These are phyloP conservation scores for Pholiota conissans DNA, from an alignment of 768 basidiomycete species.

Conservation along the genomic window DNA sequence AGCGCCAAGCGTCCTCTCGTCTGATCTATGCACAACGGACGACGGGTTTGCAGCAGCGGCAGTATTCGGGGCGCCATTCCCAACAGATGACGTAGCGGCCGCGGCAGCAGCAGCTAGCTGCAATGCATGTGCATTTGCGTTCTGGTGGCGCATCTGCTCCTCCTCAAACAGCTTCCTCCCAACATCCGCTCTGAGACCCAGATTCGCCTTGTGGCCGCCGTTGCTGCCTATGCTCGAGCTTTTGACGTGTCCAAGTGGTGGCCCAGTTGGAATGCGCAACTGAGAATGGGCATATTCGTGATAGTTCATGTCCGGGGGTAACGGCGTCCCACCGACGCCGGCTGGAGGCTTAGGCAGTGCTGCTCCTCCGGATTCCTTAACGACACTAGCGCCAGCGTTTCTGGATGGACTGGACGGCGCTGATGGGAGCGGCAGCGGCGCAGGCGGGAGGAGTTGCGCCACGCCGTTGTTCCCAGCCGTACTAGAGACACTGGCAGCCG, in stretches of 20 bases:
- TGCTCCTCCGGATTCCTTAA: neutral
- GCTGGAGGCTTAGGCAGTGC: neutral
- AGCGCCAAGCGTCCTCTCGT: conserved; percentile 35
- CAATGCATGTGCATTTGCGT: conserved; percentile 32
- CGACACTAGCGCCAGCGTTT: neutral
- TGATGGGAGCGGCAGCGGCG: conserved; percentile 21
- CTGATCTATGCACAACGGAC: conserved; percentile 6
- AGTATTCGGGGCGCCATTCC: neutral
- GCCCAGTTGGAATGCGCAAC: neutral
- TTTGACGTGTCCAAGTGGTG: neutral
- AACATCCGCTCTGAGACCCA: conserved; percentile 60
- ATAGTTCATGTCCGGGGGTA: conserved; percentile 51
- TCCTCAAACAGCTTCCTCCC: conserved; percentile 73
- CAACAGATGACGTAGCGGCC: conserved; percentile 11
- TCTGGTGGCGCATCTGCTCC: conserved; percentile 51
- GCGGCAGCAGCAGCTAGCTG: conserved; percentile 21
- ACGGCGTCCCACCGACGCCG: neutral
- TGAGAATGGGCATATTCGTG: conserved; percentile 75
- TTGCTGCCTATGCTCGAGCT: neutral
- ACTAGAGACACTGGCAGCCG: conserved; percentile 5
- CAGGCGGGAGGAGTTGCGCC: conserved; percentile 24
- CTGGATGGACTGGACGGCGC: conserved; percentile 22
- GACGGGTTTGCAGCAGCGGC: neutral
- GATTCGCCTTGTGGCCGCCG: conserved; percentile 23
- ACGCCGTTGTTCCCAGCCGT: neutral